Evolutionary conservation across 768 basidiomycete species (phyloP).

Genomic region (Lactarius vividus): DNA sequence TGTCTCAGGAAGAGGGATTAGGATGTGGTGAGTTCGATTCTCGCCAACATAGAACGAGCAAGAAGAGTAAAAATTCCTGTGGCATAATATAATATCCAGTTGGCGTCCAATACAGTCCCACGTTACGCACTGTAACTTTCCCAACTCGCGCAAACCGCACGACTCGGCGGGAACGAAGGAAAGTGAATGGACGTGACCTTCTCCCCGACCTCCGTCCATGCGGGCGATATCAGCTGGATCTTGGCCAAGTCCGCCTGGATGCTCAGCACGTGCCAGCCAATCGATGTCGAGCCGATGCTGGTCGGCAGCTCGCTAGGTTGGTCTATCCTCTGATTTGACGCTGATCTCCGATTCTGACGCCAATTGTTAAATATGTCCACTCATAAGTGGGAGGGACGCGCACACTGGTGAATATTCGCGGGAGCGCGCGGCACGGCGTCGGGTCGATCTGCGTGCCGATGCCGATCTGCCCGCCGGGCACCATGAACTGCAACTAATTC

Average conservation of each 20-base stretch:
- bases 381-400: slow-evolving; percentile 4
- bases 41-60: too few species aligned
- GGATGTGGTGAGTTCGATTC: too few species aligned
- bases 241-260: slow-evolving; percentile 95
- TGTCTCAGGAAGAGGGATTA: too few species aligned
- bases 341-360: slow-evolving; percentile 87
- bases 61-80: too few species aligned
- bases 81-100: too few species aligned
- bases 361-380: too few species aligned
- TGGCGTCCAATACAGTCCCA: neutral
- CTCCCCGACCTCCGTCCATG: slow-evolving; percentile 95
- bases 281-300: too few species aligned
- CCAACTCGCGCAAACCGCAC: too few species aligned
- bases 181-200: slow-evolving; percentile 54
- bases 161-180: too few species aligned
- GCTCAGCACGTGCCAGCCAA: slow-evolving; percentile 89
- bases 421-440: slow-evolving; percentile 88
- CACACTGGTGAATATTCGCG: slow-evolving; percentile 83
- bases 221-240: slow-evolving; percentile 90
- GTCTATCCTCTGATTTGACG: slow-evolving; percentile 98
- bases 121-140: too few species aligned
- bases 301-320: too few species aligned
- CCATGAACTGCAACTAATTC: slow-evolving; percentile 93
- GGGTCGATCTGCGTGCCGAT: slow-evolving; percentile 97
- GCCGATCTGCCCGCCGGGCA: slow-evolving; percentile 96